Base-by-base conservation (phyloP, 2,329 filamentous ascomycete genomes). In the Hysterium pulicare region DNA sequence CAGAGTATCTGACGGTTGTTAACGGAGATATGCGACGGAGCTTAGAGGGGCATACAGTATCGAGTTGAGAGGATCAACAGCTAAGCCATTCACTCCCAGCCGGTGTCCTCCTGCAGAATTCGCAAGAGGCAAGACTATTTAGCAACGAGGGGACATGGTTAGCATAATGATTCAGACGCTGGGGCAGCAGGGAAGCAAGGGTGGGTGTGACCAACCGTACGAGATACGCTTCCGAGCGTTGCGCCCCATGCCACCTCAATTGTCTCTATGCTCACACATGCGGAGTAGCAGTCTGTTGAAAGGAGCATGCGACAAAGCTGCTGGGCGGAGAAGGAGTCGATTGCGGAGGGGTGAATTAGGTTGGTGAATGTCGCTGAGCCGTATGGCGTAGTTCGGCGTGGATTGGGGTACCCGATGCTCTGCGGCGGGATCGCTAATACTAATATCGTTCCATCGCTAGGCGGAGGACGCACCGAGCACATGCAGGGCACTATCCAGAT, bases 11-110 rank as follows among this genome's bases (percentile, higher is more conserved):
- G 54, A 46, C 46, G 53, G 38, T 38, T 38, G 43, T 50, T 40
- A 50, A 47, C 22, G 42, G 35, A 36, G 16, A 24, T 28, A 13
- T 31, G 39, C 40, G 26, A 24, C 8, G 38, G 42, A 30, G 35
- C 40, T 23, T 31, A 10, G 40, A 42, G 31, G 36, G 38, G 41
- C 86, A 76, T 76, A 96, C 90, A 98, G 78, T 48, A 95, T 90
- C 42, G 85, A 87, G 67, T 86, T 87, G 54, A 84, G 77, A 48
- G 78, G 75, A 70, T 97, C 93, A 51, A 96, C 84, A 40, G 89
- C 89, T 47, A 98, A 81, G 49, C 91, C 90, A 75, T 97, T 96
- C 56, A 98, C 89, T 51, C 93, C 93, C 43, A 97, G 82, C 57
- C 90, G 79, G 74, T 98, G 93, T 44, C 91, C 91, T 53, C 88